These are phyloP conservation scores for Fonsecaea pugnacius DNA, from an alignment of 2,329 filamentous ascomycete species.

Conservation along the genomic window DNA sequence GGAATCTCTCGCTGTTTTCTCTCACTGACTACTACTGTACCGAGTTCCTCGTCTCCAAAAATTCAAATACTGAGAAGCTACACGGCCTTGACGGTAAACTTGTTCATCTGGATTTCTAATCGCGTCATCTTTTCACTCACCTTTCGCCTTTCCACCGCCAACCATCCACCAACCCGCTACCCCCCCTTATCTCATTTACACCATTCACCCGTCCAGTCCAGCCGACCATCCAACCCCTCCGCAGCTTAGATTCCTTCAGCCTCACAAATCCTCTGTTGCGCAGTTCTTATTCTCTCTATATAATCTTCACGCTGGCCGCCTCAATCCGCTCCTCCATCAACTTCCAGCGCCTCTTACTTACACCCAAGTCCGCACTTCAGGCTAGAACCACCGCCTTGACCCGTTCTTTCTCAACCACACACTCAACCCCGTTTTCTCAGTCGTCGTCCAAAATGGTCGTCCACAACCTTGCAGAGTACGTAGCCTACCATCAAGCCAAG, in stretches of 20 bases:
- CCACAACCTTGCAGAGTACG: conserved; percentile 46
- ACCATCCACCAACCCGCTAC: neutral
- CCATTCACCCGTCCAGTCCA: neutral
- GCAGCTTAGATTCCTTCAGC: conserved; percentile 8
- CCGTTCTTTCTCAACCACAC: conserved; percentile 41
- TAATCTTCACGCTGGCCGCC: conserved; percentile 40
- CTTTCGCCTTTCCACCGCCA: neutral
- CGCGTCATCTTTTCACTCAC: conserved; percentile 11
- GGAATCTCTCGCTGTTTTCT: neutral
- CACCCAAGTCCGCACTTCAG: conserved; percentile 16
- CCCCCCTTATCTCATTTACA: conserved; percentile 2
- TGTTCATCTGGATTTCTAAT: conserved; percentile 23
- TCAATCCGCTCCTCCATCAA: conserved; percentile 30
- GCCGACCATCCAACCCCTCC: neutral
- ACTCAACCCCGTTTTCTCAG: conserved; percentile 48
- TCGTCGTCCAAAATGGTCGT: conserved; percentile 53
- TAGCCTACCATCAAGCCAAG: conserved; percentile 38
- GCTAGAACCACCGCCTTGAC: conserved; percentile 7
- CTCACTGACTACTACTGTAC: neutral
- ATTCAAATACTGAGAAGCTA: conserved; percentile 7
- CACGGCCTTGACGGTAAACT: too few species aligned
- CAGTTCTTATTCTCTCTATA: conserved; percentile 19
- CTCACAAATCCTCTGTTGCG: neutral
- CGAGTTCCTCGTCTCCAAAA: neutral
- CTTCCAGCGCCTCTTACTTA: conserved; percentile 28